These are phyloP conservation scores for Castanea crenata DNA, from an alignment of 306 rosid species.

Conservation along the genomic window DNA sequence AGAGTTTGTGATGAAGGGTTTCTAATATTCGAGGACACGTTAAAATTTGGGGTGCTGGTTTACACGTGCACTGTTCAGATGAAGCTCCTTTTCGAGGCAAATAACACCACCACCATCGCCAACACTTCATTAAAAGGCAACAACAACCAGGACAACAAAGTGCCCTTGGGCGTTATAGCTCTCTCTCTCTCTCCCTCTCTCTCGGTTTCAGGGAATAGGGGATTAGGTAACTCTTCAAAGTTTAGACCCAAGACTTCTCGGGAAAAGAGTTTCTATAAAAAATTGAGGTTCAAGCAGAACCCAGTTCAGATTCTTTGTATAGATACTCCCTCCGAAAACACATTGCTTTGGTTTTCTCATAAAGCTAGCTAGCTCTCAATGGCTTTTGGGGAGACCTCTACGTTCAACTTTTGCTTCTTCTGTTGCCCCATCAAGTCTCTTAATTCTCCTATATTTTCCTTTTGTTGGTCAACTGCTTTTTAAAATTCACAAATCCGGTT, in stretches of 20 bases:
- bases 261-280: not conserved
- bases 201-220: conserved; percentile 23
- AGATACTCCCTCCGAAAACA: not conserved
- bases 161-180: conserved; percentile 11
- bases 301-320: conserved; percentile 23
- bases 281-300: not conserved
- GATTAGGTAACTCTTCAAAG: conserved; percentile 12
- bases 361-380: not conserved
- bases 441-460: not conserved
- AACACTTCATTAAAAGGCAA: conserved; percentile 49
- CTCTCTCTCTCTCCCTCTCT: not conserved
- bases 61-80: conserved; percentile 84
- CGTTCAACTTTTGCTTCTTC: not conserved
- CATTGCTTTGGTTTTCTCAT: conserved; percentile 5
- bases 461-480: conserved; percentile 17
- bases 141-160: conserved; percentile 35
- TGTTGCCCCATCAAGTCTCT: not conserved
- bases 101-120: conserved; percentile 9
- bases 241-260: not conserved
- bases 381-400: not conserved
- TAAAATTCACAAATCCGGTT: conserved; percentile 2
- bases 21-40: conserved; percentile 20
- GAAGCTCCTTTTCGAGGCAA: conserved; percentile 83
- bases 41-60: conserved; percentile 52
- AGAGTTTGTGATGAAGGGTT: not conserved